Percentiles rank a stretch among this genome's conserved stretches.
Conservation (phyloP, 2,329 filamentous ascomycete species). For the Trichoderma sp. region DNA sequence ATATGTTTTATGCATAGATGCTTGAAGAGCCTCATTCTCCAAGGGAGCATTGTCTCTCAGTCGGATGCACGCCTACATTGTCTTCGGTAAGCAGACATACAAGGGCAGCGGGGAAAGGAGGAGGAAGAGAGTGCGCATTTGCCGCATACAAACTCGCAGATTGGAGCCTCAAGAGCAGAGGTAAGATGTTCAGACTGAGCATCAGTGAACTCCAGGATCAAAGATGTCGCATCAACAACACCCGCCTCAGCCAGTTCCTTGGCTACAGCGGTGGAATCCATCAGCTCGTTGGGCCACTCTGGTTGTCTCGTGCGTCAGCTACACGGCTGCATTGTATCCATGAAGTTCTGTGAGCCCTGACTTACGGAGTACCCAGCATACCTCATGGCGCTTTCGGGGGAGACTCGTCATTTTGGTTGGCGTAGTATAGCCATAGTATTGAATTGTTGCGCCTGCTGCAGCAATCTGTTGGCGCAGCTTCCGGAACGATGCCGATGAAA, state of each 20-base stretch:
- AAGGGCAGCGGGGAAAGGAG: too few species aligned
- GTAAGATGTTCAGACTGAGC: conserved; percentile 12
- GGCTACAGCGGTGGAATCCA: not conserved
- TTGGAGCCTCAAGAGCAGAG: conserved; percentile 29
- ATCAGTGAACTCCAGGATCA: conserved; percentile 11
- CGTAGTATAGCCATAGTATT: conserved; percentile 32
- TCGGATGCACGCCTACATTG: conserved; percentile 28
- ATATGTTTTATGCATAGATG: conserved; percentile 33
- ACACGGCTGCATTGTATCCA: too few species aligned
- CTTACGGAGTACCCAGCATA: conserved; percentile 33
- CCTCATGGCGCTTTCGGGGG: conserved; percentile 30
- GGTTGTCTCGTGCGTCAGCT: not conserved
- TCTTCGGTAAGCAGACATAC: not conserved
- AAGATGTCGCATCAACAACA: conserved; percentile 3
- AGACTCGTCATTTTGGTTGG: conserved; percentile 14
- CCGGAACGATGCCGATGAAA: conserved; percentile 29
- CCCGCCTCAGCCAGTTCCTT: not conserved
- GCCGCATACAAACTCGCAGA: conserved; percentile 32
- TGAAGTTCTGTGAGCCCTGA: not conserved
- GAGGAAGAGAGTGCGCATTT: not conserved
- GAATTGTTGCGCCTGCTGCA: conserved; percentile 27
- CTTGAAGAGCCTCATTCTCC: conserved; percentile 17
- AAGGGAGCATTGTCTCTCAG: conserved; percentile 29
- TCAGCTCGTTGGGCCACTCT: conserved; percentile 28
- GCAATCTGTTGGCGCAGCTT: conserved; percentile 28